These are phyloP conservation scores for Alternaria sp. DNA, from an alignment of 2,329 filamentous ascomycete genomes.

Conservation along the genomic window DNA sequence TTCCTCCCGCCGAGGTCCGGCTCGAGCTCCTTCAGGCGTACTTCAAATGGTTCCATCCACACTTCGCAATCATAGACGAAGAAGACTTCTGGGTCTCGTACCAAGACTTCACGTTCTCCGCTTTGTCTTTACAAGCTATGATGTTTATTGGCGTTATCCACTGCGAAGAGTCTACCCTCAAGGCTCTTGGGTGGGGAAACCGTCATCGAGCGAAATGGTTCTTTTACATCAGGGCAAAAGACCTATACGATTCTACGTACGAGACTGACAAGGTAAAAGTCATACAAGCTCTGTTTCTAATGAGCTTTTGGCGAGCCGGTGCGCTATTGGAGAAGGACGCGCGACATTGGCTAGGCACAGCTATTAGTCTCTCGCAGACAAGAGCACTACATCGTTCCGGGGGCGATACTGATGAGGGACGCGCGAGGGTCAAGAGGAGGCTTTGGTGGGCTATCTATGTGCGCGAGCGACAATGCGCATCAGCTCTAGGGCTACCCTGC, in stretches of 20 bases:
- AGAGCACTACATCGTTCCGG: slow-evolving; percentile 52
- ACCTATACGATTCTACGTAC: slow-evolving; percentile 61
- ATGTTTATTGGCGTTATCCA: slow-evolving; percentile 62
- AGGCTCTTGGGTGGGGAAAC: slow-evolving; percentile 55
- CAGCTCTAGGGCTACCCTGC: slow-evolving; percentile 55
- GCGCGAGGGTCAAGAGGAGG: slow-evolving; percentile 52
- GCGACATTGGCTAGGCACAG: slow-evolving; percentile 51
- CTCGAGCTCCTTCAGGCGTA: slow-evolving; percentile 58
- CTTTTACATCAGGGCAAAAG: slow-evolving; percentile 59
- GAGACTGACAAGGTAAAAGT: slow-evolving; percentile 59
- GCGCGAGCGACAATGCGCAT: slow-evolving; percentile 56
- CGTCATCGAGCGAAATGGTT: slow-evolving; percentile 58
- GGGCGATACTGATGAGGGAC: slow-evolving; percentile 28
- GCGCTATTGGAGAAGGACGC: slow-evolving; percentile 49
- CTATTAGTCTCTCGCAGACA: slow-evolving; percentile 60
- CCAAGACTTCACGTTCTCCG: slow-evolving; percentile 53
- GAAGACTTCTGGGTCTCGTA: slow-evolving; percentile 51
- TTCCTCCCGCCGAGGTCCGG: slow-evolving; percentile 53
- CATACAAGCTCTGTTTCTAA: slow-evolving; percentile 60
- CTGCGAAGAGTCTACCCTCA: slow-evolving; percentile 56
- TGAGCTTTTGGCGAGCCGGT: slow-evolving; percentile 63
- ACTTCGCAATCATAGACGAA: slow-evolving; percentile 62
- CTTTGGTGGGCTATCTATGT: slow-evolving; percentile 64
- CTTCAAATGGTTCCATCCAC: slow-evolving; percentile 64
- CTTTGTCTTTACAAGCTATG: slow-evolving; percentile 60